phyloP scores from a whole-genome alignment of 495 filamentous ascomycete genomes.

The Aspergillus indologenus region DNA sequence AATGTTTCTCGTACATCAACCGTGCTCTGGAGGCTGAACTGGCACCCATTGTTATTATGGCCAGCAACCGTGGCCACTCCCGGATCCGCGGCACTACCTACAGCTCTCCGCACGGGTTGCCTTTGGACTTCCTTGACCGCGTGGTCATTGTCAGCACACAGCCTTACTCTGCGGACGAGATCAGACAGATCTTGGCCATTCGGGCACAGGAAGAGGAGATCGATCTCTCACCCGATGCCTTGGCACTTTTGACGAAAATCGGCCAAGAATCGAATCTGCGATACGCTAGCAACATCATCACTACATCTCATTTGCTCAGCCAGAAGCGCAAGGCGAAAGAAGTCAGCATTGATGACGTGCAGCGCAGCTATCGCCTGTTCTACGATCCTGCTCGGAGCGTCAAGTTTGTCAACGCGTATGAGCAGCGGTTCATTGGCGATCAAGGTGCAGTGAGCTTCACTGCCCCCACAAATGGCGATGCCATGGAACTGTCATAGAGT shows the following conservation, averaged over 20 bases:
- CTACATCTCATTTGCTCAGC: slow-evolving; percentile 77
- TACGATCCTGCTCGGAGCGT: slow-evolving; percentile 85
- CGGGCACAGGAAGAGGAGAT: slow-evolving; percentile 95
- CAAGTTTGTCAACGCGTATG: slow-evolving; percentile 83
- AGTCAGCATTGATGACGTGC: slow-evolving; percentile 82
- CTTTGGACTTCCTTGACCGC: slow-evolving; percentile 93
- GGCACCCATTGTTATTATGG: slow-evolving; percentile 98
- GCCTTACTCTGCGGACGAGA: slow-evolving; percentile 79
- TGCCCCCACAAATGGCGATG: slow-evolving; percentile 67
- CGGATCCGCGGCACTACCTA: slow-evolving; percentile 91
- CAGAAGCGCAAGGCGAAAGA: slow-evolving; percentile 78
- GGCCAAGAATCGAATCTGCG: slow-evolving; percentile 88
- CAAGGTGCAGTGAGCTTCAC: slow-evolving; percentile 73
- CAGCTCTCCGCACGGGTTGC: slow-evolving; percentile 85
- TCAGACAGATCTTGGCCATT: slow-evolving; percentile 84
- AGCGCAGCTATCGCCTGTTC: slow-evolving; percentile 89
- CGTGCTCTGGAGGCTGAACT: slow-evolving; percentile 90
- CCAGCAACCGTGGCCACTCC: slow-evolving; percentile 94
- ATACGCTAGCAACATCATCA: slow-evolving; percentile 95
- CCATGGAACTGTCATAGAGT: slow-evolving; percentile 76
- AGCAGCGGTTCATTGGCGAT: slow-evolving; percentile 89
- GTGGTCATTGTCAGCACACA: slow-evolving; percentile 96
- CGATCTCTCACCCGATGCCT: slow-evolving; percentile 80
- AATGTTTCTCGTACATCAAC: slow-evolving; percentile 98
- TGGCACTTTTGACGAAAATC: slow-evolving; percentile 91